Evolutionary conservation across 1,139 yeast genomes (phyloP).

Genomic region (Oligophagozyma castellii): DNA sequence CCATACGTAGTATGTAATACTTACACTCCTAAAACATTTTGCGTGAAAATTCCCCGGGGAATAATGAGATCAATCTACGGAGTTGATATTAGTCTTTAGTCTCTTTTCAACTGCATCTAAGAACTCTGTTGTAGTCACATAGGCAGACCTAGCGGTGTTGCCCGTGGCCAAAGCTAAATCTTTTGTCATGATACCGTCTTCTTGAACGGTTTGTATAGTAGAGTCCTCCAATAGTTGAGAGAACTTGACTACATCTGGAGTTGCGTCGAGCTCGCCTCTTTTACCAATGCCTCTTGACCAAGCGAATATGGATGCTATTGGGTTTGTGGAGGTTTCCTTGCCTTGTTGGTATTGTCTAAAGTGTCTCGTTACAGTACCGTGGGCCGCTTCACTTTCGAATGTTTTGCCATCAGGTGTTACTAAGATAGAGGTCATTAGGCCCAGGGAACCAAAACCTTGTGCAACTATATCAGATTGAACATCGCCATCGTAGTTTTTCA

Average conservation of each 20-base stretch:
- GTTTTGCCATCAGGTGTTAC: slow-evolving; percentile 82
- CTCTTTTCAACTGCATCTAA: slow-evolving; percentile 53
- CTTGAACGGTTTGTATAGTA: slow-evolving; percentile 57
- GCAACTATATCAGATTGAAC: slow-evolving; percentile 79
- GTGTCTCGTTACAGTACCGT: slow-evolving; percentile 80
- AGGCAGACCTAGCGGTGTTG: slow-evolving; percentile 46
- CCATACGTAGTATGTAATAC: no score
- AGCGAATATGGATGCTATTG: slow-evolving; percentile 75
- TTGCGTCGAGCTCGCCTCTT: slow-evolving; percentile 62
- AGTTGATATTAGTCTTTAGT: slow-evolving; percentile 16
- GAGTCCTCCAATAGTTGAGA: slow-evolving; percentile 56
- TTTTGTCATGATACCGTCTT: slow-evolving; percentile 69
- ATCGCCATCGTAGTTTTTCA: slow-evolving; percentile 80
- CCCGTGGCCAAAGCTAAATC: slow-evolving; percentile 70
- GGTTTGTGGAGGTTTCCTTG: slow-evolving; percentile 71
- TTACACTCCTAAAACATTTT: no score
- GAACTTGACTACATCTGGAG: slow-evolving; percentile 57
- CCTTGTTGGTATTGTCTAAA: slow-evolving; percentile 77
- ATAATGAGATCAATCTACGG: slow-evolving; percentile 15
- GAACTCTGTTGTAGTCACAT: slow-evolving; percentile 67
- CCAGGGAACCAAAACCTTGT: slow-evolving; percentile 75
- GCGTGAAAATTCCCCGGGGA: no score
- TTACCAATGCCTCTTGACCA: slow-evolving; percentile 79
- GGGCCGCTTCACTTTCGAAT: slow-evolving; percentile 76
- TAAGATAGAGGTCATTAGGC: slow-evolving; percentile 71